Conservation (phyloP, 2,329 filamentous ascomycete species). For the Claviceps quebecensis region DNA sequence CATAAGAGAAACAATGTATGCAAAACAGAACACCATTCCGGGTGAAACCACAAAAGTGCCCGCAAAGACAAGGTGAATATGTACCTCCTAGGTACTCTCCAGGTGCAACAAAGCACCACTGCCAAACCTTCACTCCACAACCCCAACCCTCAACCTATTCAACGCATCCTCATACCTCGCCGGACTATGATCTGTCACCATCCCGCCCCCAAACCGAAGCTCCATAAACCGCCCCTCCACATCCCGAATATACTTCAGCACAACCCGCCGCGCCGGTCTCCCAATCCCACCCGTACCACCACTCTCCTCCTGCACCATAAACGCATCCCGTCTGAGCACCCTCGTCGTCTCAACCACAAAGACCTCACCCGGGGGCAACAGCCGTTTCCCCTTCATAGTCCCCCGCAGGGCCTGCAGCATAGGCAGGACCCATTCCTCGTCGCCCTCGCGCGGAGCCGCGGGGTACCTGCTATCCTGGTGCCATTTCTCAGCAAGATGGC, state of each 20-base stretch:
- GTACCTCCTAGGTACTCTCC: not conserved
- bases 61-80: too few species aligned
- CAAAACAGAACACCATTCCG: too few species aligned
- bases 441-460: conserved; percentile 29
- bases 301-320: conserved; percentile 30
- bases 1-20: too few species aligned
- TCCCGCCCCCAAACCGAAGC: conserved; percentile 55
- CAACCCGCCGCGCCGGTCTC: conserved; percentile 51
- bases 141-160: conserved; percentile 40
- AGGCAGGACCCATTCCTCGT: conserved; percentile 56
- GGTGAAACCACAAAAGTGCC: too few species aligned
- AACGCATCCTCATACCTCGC: conserved; percentile 59
- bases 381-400: conserved; percentile 54
- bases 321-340: conserved; percentile 54
- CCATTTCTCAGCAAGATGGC: conserved; percentile 48
- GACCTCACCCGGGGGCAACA: conserved; percentile 63
- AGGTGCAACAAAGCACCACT: not conserved
- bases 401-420: conserved; percentile 52
- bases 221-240: conserved; percentile 59
- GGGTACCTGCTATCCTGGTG: conserved; percentile 22
- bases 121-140: conserved; percentile 18
- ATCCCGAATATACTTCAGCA: conserved; percentile 56
- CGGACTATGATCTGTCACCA: conserved; percentile 65
- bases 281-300: conserved; percentile 29
- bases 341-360: conserved; percentile 56